Evolutionary conservation across 2,329 filamentous ascomycete species (phyloP), one percentile per base, ranked within the genome.

Genomic region (Sporothrix euskadiensis): DNA sequence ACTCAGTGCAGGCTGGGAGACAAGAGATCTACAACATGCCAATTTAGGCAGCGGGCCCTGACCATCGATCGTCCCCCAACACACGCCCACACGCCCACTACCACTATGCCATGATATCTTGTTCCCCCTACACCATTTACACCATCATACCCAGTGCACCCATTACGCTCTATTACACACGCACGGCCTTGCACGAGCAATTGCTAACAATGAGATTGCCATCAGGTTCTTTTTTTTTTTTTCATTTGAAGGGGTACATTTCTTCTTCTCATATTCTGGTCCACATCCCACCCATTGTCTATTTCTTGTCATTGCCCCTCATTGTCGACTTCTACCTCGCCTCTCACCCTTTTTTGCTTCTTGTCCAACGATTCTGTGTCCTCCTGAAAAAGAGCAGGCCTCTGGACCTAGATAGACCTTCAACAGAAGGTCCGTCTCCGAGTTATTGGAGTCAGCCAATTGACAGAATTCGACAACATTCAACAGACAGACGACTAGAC

Each of bases 21-120:
- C 16, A 68, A 41, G 26, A 68, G 65, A 68, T 68, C 65, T 68
- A 35, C 65, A 68, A 22, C 12, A 52, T 68, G 65, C 65, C 41
- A 68, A 49, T 35, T 49, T 49, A 52, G 47, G 32, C 65, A n/a
- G 26, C 65, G 26, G 47, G 44, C 44, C 22, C 30, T 52, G 52
- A 26, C 44, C 22, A 22, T 52, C 44, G 30, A 68, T 71, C 39
- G 26, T 35, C 52, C 19, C 14, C 39, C 61, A 19, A 44, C 61
- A 30, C 19, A 8, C 12, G 61, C 22, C 61, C 61, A 30, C 19
- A 8, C 12, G 61, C 22, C 61, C 22, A 56, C 52, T 26, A 19
- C 52, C 52, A 56, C 10, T 49, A 49, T 6, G 44, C 44, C 22
- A 56, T 56, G 12, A 26, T n/a, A 12, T 12, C 52, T n/a, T 3